A percentile compares a stretch with the other conserved stretches of the same genome.
Evolutionary conservation across 1,284 basidiomycete genomes (phyloP).

Genomic region (Schizopora paradoxa): DNA sequence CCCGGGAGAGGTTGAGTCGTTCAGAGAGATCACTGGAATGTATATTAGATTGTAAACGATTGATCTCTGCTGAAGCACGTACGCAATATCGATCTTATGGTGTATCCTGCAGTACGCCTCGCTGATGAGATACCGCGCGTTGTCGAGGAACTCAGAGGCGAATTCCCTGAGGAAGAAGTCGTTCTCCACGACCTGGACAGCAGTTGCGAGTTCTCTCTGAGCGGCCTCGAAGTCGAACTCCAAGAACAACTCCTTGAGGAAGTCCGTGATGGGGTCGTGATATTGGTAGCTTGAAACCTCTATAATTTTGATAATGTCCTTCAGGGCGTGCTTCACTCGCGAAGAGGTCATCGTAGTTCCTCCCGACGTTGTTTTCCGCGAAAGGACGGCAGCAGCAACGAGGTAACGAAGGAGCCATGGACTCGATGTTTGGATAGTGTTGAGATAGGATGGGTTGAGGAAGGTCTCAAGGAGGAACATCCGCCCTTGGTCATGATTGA

Average conservation of each 20-base stretch:
- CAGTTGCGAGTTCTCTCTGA: slow-evolving; percentile 74
- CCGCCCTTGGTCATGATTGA: slow-evolving; percentile 91
- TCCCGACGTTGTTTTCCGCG: slow-evolving; percentile 59
- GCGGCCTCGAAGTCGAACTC: slow-evolving; percentile 92
- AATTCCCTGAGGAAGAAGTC: slow-evolving; percentile 95
- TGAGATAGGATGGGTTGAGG: slow-evolving; percentile 93
- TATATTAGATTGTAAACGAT: slow-evolving; percentile 5
- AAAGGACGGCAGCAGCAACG: slow-evolving; percentile 87
- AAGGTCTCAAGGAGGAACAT: slow-evolving; percentile 96
- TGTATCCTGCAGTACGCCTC: slow-evolving; percentile 98
- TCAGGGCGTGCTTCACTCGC: slow-evolving; percentile 77
- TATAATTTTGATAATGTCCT: slow-evolving; percentile 86
- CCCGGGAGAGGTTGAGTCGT: slow-evolving; percentile 84
- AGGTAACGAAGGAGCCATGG: slow-evolving; percentile 97
- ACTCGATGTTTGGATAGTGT: slow-evolving; percentile 94
- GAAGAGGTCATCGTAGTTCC: slow-evolving; percentile 46
- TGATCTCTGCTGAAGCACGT: slow-evolving; percentile 28
- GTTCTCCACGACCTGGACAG: slow-evolving; percentile 79
- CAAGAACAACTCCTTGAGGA: slow-evolving; percentile 89
- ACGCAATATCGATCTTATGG: slow-evolving; percentile 93
- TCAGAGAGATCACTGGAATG: slow-evolving; percentile 78
- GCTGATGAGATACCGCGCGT: slow-evolving; percentile 90
- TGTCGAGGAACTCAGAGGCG: slow-evolving; percentile 92
- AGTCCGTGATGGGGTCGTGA: slow-evolving; percentile 88
- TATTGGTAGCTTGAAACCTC: slow-evolving; percentile 95